These are phyloP conservation scores for Auricularia cornea DNA, from an alignment of 768 basidiomycete genomes.

Conservation along the genomic window DNA sequence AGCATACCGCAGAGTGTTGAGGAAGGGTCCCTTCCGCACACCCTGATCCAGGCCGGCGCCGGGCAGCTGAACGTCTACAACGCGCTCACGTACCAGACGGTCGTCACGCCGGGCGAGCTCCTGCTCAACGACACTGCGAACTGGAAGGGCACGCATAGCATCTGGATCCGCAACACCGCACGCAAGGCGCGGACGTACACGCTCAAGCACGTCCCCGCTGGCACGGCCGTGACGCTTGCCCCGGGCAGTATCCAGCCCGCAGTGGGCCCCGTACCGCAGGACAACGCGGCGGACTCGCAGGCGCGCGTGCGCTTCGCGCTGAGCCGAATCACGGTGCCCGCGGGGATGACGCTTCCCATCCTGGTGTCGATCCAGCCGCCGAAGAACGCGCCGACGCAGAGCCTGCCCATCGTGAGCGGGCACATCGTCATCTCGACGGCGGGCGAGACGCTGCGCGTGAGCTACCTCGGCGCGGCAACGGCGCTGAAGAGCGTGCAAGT, in stretches of 20 bases:
- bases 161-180: constrained; percentile 2
- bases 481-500: constrained; percentile 40
- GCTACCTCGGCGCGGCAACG: constrained; percentile 38
- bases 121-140: constrained; percentile 32
- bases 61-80: constrained; percentile 25
- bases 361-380: constrained; percentile 1
- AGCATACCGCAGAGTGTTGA: constrained; percentile 2
- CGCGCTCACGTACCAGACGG: constrained; percentile 22
- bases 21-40: constrained; percentile 6
- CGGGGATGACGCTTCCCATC: constrained; percentile 9
- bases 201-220: constrained; percentile 20
- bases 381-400: neutral
- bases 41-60: constrained; percentile 12
- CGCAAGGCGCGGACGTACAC: constrained; percentile 11
- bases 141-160: constrained; percentile 10
- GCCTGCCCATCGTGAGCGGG: constrained; percentile 2
- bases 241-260: constrained; percentile 7
- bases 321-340: constrained; percentile 13
- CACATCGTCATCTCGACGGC: neutral
- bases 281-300: neutral
- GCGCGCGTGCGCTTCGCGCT: constrained; percentile 7
- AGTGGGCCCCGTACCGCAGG: constrained; percentile 5
- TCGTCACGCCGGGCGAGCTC: constrained; percentile 26
- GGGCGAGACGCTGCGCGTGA: constrained; percentile 25
- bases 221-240: constrained; percentile 19